Evolutionary conservation across 73 alveolate genomes (phyloP), one percentile per base, ranked within the genome.

Genomic region (Diophrys appendiculata): DNA sequence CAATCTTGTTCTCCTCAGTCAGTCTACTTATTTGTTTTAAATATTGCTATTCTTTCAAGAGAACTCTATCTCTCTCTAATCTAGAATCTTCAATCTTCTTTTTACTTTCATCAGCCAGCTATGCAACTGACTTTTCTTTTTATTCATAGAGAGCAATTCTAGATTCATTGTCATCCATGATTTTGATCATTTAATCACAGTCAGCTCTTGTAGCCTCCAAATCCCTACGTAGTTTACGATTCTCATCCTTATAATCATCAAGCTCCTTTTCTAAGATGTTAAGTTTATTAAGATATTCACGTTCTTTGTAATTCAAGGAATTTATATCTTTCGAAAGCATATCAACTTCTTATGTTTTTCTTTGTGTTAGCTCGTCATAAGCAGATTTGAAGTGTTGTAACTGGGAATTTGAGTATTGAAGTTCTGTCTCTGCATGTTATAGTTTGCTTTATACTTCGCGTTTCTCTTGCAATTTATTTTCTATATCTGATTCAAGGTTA

Each of bases 21-120:
- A 88, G 92, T 29, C 88, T 76, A 35, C 77, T 43, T 0, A 88
- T 88, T 52, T 82, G 54, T 71, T 82, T 83, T 30, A 76, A 78
- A 74, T 88, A 88, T 67, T 88, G 65, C 52, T 83, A 68, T 64
- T 88, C 95, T 68, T 88, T 88, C 64, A 88, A 73, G n/a, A 73
- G 78, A 14, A 83, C 80, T 52, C 83, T 74, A 73, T 88, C 95
- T 56, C 88, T 75, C 69, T 88, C 95, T 14, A 69, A 13, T 35
- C 69, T 29, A 26, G 92, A 73, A 26, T 88, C 95, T 72, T 88
- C 95, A 24, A 83, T 76, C 56, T 77, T 34, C 77, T 88, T 86
- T 72, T 88, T 88, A 70, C 84, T 65, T 64, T 88, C 95, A 8
- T 35, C 64, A 5, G 86, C 89, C 55, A 83, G 33, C 26, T 54